phyloP scores from a whole-genome alignment of 139 green algal genomes.

The Chlamydomonas eustigma region DNA sequence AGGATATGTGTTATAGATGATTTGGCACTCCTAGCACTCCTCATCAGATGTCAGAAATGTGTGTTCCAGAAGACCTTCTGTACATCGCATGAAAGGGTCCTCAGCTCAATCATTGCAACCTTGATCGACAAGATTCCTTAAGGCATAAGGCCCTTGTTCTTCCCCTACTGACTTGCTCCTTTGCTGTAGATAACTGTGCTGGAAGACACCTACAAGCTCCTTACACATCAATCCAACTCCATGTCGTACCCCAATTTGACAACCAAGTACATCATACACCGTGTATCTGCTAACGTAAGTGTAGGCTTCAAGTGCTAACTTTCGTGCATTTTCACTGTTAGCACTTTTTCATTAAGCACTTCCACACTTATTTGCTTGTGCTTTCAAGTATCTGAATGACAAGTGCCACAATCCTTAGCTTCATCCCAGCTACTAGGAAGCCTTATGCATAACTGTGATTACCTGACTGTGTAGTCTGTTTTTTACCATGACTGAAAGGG shows the following conservation, averaged over 20 bases:
- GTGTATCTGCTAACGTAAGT: slow-evolving; percentile 14
- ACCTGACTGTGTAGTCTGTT: no score
- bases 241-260: slow-evolving; percentile 37
- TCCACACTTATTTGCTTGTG: no score
- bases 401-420: no score
- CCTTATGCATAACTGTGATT: no score
- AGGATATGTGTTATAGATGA: background rate
- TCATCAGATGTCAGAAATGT: slow-evolving; percentile 6
- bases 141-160: background rate
- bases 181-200: slow-evolving; percentile 10
- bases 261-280: slow-evolving; percentile 39
- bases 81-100: background rate
- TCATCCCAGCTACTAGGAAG: no score
- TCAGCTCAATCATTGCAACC: background rate
- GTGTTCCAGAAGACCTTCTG: background rate
- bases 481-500: no score
- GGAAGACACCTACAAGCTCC: slow-evolving; percentile 16
- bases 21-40: background rate
- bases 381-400: no score
- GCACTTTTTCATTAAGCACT: no score
- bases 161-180: background rate
- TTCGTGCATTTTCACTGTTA: no score
- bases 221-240: slow-evolving; percentile 21
- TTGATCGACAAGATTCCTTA: background rate
- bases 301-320: background rate